Evolutionary conservation across 2,329 filamentous ascomycete species (phyloP).

Genomic region (Metarhizium guizhouense): DNA sequence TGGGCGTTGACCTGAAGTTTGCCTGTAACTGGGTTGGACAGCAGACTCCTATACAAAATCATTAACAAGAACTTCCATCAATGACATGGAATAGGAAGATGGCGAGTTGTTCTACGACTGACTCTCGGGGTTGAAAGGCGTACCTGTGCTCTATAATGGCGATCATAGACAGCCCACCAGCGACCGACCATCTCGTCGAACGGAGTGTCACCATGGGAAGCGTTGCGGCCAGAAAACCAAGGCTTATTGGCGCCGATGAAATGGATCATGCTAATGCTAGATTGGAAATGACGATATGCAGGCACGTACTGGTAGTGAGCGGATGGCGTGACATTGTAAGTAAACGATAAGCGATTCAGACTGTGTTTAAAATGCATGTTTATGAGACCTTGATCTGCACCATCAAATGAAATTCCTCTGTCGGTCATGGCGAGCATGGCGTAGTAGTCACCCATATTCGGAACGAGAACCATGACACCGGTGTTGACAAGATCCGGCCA

Average conservation of each 20-base stretch:
- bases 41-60: not conserved
- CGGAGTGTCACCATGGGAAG: constrained; percentile 45
- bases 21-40: not conserved
- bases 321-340: constrained; percentile 94
- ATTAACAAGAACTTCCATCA: not conserved
- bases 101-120: not conserved
- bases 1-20: not conserved
- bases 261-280: constrained; percentile 81
- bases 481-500: constrained; percentile 99
- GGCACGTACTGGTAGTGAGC: constrained; percentile 96
- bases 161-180: constrained; percentile 95
- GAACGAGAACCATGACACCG: constrained; percentile 87
- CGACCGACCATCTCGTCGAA: constrained; percentile 77
- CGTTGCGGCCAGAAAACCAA: constrained; percentile 60
- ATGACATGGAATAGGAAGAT: not conserved
- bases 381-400: constrained; percentile 88
- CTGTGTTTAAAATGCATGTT: constrained; percentile 86
- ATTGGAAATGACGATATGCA: constrained; percentile 87
- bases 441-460: constrained; percentile 81
- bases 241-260: constrained; percentile 92
- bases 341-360: constrained; percentile 85
- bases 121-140: constrained; percentile 10
- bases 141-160: constrained; percentile 60
- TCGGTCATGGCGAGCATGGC: constrained; percentile 77
- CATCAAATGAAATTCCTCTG: constrained; percentile 87